phyloP scores from a whole-genome alignment of 2,329 filamentous ascomycete genomes.

The Exophiala viscosa region DNA sequence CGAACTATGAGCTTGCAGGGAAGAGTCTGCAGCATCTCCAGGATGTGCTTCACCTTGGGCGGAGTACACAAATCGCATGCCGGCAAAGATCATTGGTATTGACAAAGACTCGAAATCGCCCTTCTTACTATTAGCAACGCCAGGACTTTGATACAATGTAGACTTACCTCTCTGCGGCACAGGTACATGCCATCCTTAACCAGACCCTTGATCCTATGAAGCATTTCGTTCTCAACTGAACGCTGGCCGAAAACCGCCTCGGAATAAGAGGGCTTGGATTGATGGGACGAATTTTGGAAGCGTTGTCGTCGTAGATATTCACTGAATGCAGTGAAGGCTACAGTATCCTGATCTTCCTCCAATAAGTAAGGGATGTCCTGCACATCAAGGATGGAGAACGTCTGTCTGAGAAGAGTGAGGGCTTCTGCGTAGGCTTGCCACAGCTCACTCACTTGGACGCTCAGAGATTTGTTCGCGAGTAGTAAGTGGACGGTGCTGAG shows the following conservation, averaged over 20 bases:
- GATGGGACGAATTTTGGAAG: constrained; percentile 47
- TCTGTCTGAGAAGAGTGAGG: constrained; percentile 56
- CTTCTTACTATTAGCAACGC: constrained; percentile 15
- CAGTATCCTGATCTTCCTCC: constrained; percentile 64
- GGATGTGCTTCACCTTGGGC: neutral
- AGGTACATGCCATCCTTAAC: constrained; percentile 59
- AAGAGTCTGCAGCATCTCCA: neutral
- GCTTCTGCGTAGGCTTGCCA: constrained; percentile 65
- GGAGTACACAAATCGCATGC: constrained; percentile 13
- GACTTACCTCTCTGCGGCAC: constrained; percentile 46
- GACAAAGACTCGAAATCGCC: constrained; percentile 7
- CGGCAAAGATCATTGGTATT: constrained; percentile 18
- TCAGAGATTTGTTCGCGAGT: constrained; percentile 50
- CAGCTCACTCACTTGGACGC: constrained; percentile 57
- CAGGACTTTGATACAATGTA: neutral
- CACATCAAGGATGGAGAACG: constrained; percentile 57
- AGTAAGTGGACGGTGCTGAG: constrained; percentile 42
- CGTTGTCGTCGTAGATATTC: constrained; percentile 36
- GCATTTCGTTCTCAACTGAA: constrained; percentile 58
- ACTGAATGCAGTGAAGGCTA: constrained; percentile 62
- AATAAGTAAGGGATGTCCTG: constrained; percentile 60
- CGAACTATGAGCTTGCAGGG: neutral
- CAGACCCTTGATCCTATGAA: constrained; percentile 62
- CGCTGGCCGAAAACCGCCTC: constrained; percentile 14
- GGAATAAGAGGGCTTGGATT: constrained; percentile 44